phyloP scores from a whole-genome alignment of 1,139 yeast species.

The Blastobotrys indianensis region DNA sequence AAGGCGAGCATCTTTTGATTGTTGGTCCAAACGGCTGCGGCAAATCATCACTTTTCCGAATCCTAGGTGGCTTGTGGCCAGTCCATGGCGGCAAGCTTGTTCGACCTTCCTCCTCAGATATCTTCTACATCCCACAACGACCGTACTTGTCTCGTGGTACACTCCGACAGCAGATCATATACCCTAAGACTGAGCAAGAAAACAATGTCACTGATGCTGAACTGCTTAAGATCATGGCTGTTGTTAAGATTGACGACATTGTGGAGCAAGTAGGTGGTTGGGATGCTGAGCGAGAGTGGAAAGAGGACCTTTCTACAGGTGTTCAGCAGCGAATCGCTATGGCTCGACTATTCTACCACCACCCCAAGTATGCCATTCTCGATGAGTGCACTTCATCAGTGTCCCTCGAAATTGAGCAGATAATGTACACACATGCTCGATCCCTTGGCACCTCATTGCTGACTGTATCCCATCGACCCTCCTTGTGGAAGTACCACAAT shows the following conservation, averaged over 20 bases:
- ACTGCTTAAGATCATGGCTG: slow-evolving; percentile 53
- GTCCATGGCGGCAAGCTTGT: slow-evolving; percentile 54
- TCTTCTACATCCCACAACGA: slow-evolving; percentile 88
- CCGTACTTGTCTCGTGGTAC: slow-evolving; percentile 78
- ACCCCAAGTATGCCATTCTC: slow-evolving; percentile 86
- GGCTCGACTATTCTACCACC: slow-evolving; percentile 87
- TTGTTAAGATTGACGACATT: slow-evolving; percentile 33
- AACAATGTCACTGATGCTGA: slow-evolving; percentile 58
- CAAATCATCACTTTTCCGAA: slow-evolving; percentile 82
- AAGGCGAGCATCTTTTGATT: slow-evolving; percentile 80
- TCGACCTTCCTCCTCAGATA: slow-evolving; percentile 61
- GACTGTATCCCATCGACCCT: slow-evolving; percentile 89
- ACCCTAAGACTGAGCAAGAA: slow-evolving; percentile 67
- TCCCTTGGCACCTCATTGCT: slow-evolving; percentile 72
- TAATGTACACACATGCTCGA: slow-evolving; percentile 83
- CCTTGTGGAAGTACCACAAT: slow-evolving; percentile 89
- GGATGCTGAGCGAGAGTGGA: slow-evolving; percentile 74
- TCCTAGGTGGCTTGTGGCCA: slow-evolving; percentile 93
- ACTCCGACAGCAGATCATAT: slow-evolving; percentile 80
- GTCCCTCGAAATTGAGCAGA: slow-evolving; percentile 83
- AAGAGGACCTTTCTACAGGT: slow-evolving; percentile 82
- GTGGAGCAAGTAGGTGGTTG: slow-evolving; percentile 47
- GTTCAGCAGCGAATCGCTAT: slow-evolving; percentile 92
- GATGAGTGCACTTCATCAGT: slow-evolving; percentile 97
- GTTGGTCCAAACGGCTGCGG: slow-evolving; percentile 98